These are phyloP conservation scores for Sporothrix variecibatus DNA, from an alignment of 2,329 filamentous ascomycete genomes.

Conservation along the genomic window DNA sequence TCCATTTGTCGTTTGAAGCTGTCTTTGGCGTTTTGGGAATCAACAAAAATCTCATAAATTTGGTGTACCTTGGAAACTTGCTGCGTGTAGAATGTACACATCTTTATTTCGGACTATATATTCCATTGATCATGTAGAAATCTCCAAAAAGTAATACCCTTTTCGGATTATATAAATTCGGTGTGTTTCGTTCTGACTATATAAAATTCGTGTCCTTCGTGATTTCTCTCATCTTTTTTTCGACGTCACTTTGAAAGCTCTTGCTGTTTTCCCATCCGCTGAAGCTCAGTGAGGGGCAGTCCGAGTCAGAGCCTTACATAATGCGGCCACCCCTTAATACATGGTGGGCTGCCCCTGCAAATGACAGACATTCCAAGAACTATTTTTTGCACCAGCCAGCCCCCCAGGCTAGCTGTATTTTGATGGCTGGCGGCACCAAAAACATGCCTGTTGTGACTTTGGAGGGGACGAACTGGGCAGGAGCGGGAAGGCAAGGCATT, in stretches of 20 bases:
- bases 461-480: not conserved
- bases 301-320: not conserved
- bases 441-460: not conserved
- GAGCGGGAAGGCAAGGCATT: not conserved
- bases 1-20: not conserved
- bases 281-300: conserved; percentile 5
- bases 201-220: not conserved
- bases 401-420: conserved; percentile 8
- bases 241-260: not conserved
- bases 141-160: too few relatives aligned
- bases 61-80: not conserved
- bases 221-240: not conserved
- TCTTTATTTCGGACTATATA: not conserved
- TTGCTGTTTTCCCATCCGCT: not conserved
- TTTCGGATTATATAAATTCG: too few relatives aligned
- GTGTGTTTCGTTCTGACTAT: not conserved
- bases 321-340: not conserved
- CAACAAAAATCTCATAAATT: too few relatives aligned
- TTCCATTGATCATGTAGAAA: not conserved
- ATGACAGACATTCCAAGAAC: conserved; percentile 16
- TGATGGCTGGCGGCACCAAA: conserved; percentile 1
- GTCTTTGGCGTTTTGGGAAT: not conserved
- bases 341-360: conserved; percentile 10
- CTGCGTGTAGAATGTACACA: not conserved
- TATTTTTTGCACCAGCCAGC: not conserved